Percentiles rank a stretch among this genome's conserved stretches.
phyloP scores from a whole-genome alignment of 2,329 filamentous ascomycete species.

The Colletotrichum limetticola region DNA sequence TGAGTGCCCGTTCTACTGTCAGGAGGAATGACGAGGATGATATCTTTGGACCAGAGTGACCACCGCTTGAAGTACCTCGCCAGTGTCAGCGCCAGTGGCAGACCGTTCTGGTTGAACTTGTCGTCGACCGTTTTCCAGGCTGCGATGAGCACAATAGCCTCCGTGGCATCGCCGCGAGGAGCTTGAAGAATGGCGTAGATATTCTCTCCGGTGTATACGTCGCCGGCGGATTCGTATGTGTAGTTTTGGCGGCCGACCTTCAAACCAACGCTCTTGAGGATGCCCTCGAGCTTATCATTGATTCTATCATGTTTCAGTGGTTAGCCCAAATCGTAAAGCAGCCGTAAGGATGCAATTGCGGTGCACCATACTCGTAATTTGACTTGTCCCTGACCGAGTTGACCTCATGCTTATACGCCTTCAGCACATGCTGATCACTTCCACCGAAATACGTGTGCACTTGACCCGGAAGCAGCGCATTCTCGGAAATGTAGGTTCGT shows the following conservation, averaged over 20 bases:
- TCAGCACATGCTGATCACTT: slow-evolving; percentile 93
- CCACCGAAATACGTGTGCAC: slow-evolving; percentile 98
- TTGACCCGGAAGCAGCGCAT: slow-evolving; percentile 93
- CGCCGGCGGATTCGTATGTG: slow-evolving; percentile 82
- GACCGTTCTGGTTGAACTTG: slow-evolving; percentile 85
- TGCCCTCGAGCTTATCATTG: slow-evolving; percentile 77
- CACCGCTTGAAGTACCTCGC: slow-evolving; percentile 96
- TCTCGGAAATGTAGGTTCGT: slow-evolving; percentile 95
- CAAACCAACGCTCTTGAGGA: slow-evolving; percentile 82
- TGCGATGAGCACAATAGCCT: slow-evolving; percentile 92
- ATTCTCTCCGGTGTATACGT: slow-evolving; percentile 83
- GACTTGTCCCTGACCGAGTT: slow-evolving; percentile 66
- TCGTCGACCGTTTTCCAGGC: slow-evolving; percentile 87
- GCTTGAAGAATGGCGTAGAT: slow-evolving; percentile 94
- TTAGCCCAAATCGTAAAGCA: background rate
- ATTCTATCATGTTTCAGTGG: slow-evolving; percentile 51
- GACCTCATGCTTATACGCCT: slow-evolving; percentile 89
- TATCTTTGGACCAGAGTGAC: slow-evolving; percentile 99
- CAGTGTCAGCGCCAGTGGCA: slow-evolving; percentile 86
- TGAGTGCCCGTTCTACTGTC: slow-evolving; percentile 92
- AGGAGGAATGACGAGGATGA: slow-evolving; percentile 88
- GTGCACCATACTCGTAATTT: slow-evolving; percentile 62
- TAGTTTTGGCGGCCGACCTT: slow-evolving; percentile 92
- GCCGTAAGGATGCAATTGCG: background rate
- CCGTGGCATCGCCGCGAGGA: slow-evolving; percentile 93